Base-by-base conservation (phyloP, 306 rosid species). In the Glycine tomentella region DNA sequence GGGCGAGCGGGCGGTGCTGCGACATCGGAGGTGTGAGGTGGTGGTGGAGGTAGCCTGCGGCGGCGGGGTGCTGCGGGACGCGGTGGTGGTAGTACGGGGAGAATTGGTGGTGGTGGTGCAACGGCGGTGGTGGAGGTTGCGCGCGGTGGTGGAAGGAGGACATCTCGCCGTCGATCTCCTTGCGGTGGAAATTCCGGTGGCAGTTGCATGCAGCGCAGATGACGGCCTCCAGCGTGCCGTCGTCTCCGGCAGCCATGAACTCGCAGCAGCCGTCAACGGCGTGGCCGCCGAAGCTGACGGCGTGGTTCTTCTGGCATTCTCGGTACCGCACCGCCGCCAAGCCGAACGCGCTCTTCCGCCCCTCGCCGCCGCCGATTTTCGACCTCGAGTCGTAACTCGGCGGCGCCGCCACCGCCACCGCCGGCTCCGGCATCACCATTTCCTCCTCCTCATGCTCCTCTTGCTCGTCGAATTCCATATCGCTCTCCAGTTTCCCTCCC, bases 141-240 rank as follows among this genome's bases (percentile, higher is more conserved):
- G 16, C 74, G 8, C 20, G 88, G 31, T 78, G 87, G 14, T 56
- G 76, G 57, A 61, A 76, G 1, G 85, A 78, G 80, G 52, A 33
- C 6, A 58, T 66, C 34, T 87, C 87, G 2, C 89, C 89, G 75
- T 84, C 87, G 36, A 86, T 85, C 87, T 95, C 97, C 52, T 89
- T 91, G n/a, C 99, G 95, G 88, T 95, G 99, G 72, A 95, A 95
- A 53, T 93, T 95, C 57, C 99, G 95, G 90, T 95, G 99, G 76
- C 99, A 95, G 90, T 84, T 87, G 67, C 99, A 95, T 49, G 99
- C 97, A 45, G 99, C 99, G 81, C 99, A 95, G 77, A 88, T 90
- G 4, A 95, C 93, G 3, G 91, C 95, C 79, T 95, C 99, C 16
- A 95, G 86, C 1, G 91, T 84, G 10, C 97, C 97, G 55, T 89